phyloP scores from a whole-genome alignment of 345 rosid species.

The Acer campestre region DNA sequence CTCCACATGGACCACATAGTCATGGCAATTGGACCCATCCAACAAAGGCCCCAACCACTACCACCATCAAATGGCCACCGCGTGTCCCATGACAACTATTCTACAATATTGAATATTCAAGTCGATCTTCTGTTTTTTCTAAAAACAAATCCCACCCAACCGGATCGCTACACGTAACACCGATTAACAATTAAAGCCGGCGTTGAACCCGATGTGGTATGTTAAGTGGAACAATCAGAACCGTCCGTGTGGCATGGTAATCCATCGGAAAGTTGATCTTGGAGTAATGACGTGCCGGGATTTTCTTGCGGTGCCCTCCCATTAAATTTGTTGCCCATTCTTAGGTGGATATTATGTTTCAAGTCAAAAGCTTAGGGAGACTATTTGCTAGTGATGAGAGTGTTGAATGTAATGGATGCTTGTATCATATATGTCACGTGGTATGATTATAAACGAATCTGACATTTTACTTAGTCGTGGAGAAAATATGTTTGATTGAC shows the following conservation, averaged over 20 bases:
- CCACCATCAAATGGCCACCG: background rate
- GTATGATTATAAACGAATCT: too few relatives aligned
- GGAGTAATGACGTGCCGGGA: conserved; percentile 21
- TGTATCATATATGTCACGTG: too few relatives aligned
- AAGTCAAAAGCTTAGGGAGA: background rate
- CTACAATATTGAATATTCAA: too few relatives aligned
- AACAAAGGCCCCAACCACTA: too few relatives aligned
- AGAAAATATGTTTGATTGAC: too few relatives aligned
- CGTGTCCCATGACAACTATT: background rate
- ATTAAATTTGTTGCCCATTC: conserved; percentile 6
- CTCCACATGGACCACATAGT: too few relatives aligned
- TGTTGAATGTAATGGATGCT: too few relatives aligned
- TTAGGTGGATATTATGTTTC: background rate
- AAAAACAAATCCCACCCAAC: background rate
- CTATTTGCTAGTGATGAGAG: too few relatives aligned
- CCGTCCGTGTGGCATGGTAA: conserved; percentile 11
- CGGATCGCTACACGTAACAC: background rate
- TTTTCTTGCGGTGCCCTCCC: conserved; percentile 27
- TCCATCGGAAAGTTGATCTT: background rate
- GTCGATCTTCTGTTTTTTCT: background rate
- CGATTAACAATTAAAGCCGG: background rate
- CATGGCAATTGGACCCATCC: too few relatives aligned
- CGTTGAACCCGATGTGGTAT: background rate
- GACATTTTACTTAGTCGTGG: too few relatives aligned
- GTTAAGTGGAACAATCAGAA: background rate